A percentile compares a stretch with the other conserved stretches of the same genome.
Evolutionary conservation across 2,329 filamentous ascomycete genomes (phyloP).

Genomic region (Volutella citrinella): DNA sequence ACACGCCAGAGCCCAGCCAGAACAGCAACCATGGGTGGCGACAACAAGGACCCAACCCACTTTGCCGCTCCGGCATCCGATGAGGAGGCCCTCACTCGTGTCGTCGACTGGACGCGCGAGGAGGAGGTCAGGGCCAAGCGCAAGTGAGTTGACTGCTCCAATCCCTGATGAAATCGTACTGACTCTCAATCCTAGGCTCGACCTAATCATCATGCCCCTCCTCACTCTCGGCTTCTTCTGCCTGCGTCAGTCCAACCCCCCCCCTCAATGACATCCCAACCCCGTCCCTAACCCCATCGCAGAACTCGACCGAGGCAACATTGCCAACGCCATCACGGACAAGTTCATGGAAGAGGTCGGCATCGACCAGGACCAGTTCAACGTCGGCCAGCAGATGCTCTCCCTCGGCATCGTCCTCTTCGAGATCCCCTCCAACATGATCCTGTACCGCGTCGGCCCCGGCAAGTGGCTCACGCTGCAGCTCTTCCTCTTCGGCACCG

Average conservation of each 20-base stretch:
- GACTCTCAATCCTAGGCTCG: no score
- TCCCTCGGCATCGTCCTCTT: slow-evolving; percentile 48
- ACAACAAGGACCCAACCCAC: slow-evolving; percentile 10
- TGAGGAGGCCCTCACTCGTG: slow-evolving; percentile 27
- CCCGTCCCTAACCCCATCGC: slow-evolving; percentile 1
- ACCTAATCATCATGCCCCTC: slow-evolving; percentile 41
- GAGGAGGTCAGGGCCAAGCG: slow-evolving; percentile 37
- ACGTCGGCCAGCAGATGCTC: slow-evolving; percentile 49
- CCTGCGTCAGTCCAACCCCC: slow-evolving; percentile 31
- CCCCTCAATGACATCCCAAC: not conserved
- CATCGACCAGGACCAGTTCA: slow-evolving; percentile 50
- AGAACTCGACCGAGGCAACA: slow-evolving; percentile 40
- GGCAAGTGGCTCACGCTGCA: slow-evolving; percentile 53
- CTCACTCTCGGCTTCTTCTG: slow-evolving; percentile 41
- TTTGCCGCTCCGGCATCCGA: slow-evolving; percentile 22
- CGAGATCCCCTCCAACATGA: slow-evolving; percentile 38
- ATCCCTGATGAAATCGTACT: no score
- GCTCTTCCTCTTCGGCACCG: slow-evolving; percentile 50
- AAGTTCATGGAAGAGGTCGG: slow-evolving; percentile 49
- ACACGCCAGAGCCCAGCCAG: slow-evolving; percentile 14
- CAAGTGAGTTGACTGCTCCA: slow-evolving; percentile 30
- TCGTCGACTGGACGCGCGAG: slow-evolving; percentile 32
- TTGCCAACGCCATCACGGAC: slow-evolving; percentile 46
- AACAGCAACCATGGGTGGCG: slow-evolving; percentile 11
- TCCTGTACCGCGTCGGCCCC: slow-evolving; percentile 36